Base-by-base conservation (phyloP, 2,329 filamentous ascomycete genomes). In the Xylaria sp. region DNA sequence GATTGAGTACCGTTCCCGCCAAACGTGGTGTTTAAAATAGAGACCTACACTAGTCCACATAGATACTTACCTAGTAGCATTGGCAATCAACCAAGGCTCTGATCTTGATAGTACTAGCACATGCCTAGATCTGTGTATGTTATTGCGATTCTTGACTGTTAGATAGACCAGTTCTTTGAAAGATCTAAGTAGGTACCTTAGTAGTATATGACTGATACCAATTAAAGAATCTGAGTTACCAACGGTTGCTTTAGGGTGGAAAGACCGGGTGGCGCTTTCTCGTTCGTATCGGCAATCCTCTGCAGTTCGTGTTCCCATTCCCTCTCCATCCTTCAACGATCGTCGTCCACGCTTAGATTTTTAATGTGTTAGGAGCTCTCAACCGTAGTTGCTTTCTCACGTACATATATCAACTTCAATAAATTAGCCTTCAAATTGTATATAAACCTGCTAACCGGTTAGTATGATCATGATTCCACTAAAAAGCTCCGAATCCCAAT, bases 211-310 rank as follows among this genome's bases (percentile, higher is more conserved):
- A 66, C 40, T 7, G 31, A n/a, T 31, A 54, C 49, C 28, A 31
- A n/a, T 23, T 20, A 28, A 44, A 51, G 51, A 54, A 40, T 28
- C 40, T 31, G 40, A 51, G 42, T 62, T 58, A 26, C 36, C n/a
- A 62, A 31, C 42, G 2, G 42, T 42, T 31, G 11, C 28, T 38
- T 53, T 23, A 40, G 44, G 56, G 15, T 38, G 26, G 15, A 42
- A 54, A 61, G 31, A 44, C 38, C 23, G 36, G 49, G 66, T 68
- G 66, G 66, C 66, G 62, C 10, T 57, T 57, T 54, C 49, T 59
- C 26, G 53, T 54, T 63, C 61, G 61, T 67, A 67, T 65, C 62
- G 57, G 36, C 64, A 51, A 33, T 28, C 33, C 38, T 40, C 59
- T 56, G 23, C 31, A 42, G 33, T 63, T 67, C 65, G 59, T 67